A percentile compares a stretch with the other conserved stretches of the same genome.
Evolutionary conservation across 768 basidiomycete genomes (phyloP).

Genomic region (Xanthoconium stramineum): DNA sequence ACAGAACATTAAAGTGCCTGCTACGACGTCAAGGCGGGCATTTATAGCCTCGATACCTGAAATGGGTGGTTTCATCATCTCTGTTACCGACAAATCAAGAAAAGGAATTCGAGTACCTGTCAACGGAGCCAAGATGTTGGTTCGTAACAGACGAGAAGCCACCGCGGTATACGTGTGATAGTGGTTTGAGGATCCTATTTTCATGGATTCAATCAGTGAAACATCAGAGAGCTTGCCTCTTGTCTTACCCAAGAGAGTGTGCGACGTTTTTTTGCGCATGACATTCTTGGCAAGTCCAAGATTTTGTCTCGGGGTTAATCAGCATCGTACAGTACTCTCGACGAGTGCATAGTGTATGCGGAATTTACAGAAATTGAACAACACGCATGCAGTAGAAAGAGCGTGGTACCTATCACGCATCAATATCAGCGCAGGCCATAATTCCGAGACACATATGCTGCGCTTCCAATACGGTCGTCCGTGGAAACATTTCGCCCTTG

Average conservation of each 20-base stretch:
- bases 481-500: too few species aligned
- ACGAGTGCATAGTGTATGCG: conserved; percentile 74
- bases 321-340: conserved; percentile 94
- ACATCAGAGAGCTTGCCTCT: not conserved
- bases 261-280: conserved; percentile 57
- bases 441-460: conserved; percentile 35
- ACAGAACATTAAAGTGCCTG: conserved; percentile 44
- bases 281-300: conserved; percentile 86
- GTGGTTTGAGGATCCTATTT: conserved; percentile 59
- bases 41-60: conserved; percentile 54
- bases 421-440: conserved; percentile 4
- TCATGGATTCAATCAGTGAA: not conserved
- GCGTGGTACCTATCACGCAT: conserved; percentile 69
- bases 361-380: conserved; percentile 85
- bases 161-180: conserved; percentile 88
- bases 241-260: conserved; percentile 72
- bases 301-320: conserved; percentile 87
- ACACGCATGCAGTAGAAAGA: conserved; percentile 77
- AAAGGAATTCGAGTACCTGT: conserved; percentile 45
- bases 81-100: not conserved
- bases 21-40: conserved; percentile 81
- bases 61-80: not conserved
- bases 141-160: conserved; percentile 76
- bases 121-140: conserved; percentile 81
- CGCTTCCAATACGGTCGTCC: not conserved